phyloP scores from a whole-genome alignment of 2,329 filamentous ascomycete genomes.

The Xylariaceae sp. region DNA sequence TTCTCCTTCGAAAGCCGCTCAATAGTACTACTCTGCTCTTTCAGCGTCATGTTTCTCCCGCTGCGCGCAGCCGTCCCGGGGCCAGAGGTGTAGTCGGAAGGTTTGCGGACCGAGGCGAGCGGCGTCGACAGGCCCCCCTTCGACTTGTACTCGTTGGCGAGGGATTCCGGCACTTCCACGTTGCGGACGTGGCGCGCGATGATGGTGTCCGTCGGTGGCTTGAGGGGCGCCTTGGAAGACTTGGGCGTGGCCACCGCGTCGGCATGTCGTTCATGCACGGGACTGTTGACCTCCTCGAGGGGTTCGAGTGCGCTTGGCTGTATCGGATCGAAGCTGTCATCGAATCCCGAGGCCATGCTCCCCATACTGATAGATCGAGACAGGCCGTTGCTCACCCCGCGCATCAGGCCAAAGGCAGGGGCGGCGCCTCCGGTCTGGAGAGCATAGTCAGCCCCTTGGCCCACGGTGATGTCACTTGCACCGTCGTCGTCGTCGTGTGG shows the following conservation, averaged over 20 bases:
- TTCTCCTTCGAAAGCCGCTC: constrained; percentile 96
- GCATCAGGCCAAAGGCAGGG: constrained; percentile 48
- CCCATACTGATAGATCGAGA: constrained; percentile 79
- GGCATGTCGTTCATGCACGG: constrained; percentile 33
- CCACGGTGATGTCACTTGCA: constrained; percentile 66
- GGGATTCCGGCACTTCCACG: constrained; percentile 83
- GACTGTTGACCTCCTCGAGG: constrained; percentile 42
- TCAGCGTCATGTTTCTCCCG: constrained; percentile 75
- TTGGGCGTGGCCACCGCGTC: constrained; percentile 65
- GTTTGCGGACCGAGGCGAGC: constrained; percentile 34
- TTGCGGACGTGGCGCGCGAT: constrained; percentile 84
- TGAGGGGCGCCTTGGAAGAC: constrained; percentile 48
- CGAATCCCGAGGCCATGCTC: constrained; percentile 75
- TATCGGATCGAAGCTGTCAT: constrained; percentile 48
- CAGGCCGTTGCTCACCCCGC: constrained; percentile 50
- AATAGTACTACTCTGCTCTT: constrained; percentile 96
- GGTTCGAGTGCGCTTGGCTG: constrained; percentile 43
- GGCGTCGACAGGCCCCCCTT: constrained; percentile 62
- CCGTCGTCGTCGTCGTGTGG: constrained; percentile 53
- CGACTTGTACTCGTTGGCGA: constrained; percentile 79
- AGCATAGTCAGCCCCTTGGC: constrained; percentile 66
- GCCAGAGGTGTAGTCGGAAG: constrained; percentile 47
- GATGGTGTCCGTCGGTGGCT: constrained; percentile 77
- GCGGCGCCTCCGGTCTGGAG: constrained; percentile 75
- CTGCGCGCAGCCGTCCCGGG: constrained; percentile 48